Evolutionary conservation across 2,329 filamentous ascomycete genomes (phyloP).

Genomic region (Exophiala mesophila): DNA sequence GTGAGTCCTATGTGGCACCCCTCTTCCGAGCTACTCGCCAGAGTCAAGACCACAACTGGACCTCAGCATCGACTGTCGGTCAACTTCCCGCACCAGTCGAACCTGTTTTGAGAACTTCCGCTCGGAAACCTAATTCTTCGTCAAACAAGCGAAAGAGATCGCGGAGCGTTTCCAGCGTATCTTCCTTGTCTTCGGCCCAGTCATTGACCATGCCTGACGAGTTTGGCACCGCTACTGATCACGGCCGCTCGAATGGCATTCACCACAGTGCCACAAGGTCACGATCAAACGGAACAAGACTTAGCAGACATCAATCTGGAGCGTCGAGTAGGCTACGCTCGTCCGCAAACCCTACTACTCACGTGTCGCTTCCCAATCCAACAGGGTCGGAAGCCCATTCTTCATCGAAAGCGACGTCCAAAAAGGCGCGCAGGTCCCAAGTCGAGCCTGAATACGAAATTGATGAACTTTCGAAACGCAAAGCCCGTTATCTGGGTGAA

Average conservation of each 20-base stretch:
- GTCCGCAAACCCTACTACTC: slow-evolving; percentile 12
- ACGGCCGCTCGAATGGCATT: slow-evolving; percentile 8
- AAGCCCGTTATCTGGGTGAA: slow-evolving; percentile 15
- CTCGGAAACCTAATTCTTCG: not conserved
- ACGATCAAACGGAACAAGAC: slow-evolving; percentile 19
- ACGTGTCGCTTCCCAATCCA: slow-evolving; percentile 8
- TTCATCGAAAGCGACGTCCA: slow-evolving; percentile 7
- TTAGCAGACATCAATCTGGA: slow-evolving; percentile 17
- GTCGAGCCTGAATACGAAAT: slow-evolving; percentile 18
- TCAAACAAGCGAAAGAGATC: slow-evolving; percentile 21
- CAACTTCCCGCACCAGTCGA: not conserved
- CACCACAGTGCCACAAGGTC: slow-evolving; percentile 10
- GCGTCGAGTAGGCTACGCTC: slow-evolving; percentile 22
- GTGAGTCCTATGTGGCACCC: too few relatives aligned
- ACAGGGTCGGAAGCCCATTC: slow-evolving; percentile 4
- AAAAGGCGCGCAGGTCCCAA: slow-evolving; percentile 16
- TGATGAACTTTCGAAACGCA: slow-evolving; percentile 20
- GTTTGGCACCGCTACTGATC: slow-evolving; percentile 26
- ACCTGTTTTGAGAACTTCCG: not conserved
- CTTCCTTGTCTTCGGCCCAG: slow-evolving; percentile 38
- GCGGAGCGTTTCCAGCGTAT: slow-evolving; percentile 30
- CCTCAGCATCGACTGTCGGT: too few relatives aligned
- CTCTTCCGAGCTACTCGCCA: too few relatives aligned
- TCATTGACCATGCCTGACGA: slow-evolving; percentile 32
- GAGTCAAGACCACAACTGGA: too few relatives aligned